Evolutionary conservation across 1,284 basidiomycete genomes (phyloP).

Genomic region (Gastroboletus turbinatus): DNA sequence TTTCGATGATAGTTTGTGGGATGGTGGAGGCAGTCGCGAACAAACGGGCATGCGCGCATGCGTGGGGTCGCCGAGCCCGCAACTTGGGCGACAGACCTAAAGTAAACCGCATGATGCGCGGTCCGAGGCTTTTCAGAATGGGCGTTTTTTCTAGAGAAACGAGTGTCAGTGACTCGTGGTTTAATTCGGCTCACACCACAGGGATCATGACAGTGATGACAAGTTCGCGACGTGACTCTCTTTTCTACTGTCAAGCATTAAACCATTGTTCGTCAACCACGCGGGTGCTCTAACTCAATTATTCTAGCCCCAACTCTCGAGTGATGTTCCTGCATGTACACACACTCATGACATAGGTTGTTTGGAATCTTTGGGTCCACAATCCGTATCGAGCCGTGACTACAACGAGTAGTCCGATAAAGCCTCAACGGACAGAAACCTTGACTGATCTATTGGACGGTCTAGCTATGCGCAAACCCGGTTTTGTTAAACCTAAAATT

Average conservation of each 20-base stretch:
- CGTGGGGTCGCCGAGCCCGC: slow-evolving; percentile 4
- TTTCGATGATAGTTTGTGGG: slow-evolving; percentile 95
- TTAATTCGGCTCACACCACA: background rate
- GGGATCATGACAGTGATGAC: background rate
- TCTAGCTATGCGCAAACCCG: background rate
- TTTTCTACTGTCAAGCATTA: background rate
- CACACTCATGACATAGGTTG: background rate
- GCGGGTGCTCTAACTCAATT: background rate
- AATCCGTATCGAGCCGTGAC: background rate
- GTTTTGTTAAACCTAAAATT: background rate
- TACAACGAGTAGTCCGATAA: background rate
- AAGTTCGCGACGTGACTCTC: background rate
- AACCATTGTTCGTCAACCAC: background rate
- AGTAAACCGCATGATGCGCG: slow-evolving; percentile 15
- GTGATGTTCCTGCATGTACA: background rate
- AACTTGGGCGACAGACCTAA: slow-evolving; percentile 3
- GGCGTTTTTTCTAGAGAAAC: background rate
- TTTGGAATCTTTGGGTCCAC: background rate
- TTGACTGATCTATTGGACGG: background rate
- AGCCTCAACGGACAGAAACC: background rate
- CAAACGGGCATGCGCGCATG: slow-evolving; percentile 19
- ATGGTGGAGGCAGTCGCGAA: slow-evolving; percentile 39
- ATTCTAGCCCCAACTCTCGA: background rate
- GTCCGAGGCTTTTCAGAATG: background rate
- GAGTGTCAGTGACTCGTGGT: background rate